Base-by-base conservation (phyloP, 1,284 basidiomycete species). In the Cutaneotrichosporon cyanovorans region DNA sequence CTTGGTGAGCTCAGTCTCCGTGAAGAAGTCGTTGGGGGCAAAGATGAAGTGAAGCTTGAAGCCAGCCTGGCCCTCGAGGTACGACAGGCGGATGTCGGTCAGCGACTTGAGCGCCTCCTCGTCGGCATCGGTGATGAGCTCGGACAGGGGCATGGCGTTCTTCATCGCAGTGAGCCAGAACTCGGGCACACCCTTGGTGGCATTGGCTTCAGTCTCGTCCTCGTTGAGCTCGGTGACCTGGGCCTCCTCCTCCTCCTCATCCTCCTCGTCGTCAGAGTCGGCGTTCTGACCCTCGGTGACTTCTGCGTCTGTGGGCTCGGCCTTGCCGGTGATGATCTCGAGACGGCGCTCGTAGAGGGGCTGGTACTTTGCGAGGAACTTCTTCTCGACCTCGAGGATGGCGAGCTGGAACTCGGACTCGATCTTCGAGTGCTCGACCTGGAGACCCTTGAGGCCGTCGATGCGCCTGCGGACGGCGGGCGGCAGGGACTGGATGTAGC, bases 121-220 rank as follows among this genome's bases (percentile, higher is more conserved):
- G 69, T 97, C 93, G 46, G 84, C 82, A 65, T 96, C 91, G 30
- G 88, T 95, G 76, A 97, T 91, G 65, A 92, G 77, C 46, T 92
- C 89, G 39, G 80, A 79, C 46, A 97, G 78, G 43, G 82, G 87
- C 50, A 85, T 73, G 71, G 96, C 89, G 74, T 95, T 97, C 62
- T 87, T 83, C 56, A 97, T 79, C 2, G 90, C 89, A 1, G 93
- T 97, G 61, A 96, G 82, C 93, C 93, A 98, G 78, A 97, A 97
- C 66, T 95, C 85, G 52, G 92, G 88, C 63, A 98, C 90, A 56
- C 85, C 84, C 56, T 77, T 73, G 46, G 70, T 57, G 25, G 65
- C 66, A 18, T 65, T 62, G 30, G 66, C 61, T 39, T 55, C 81
- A 34, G 51, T 61, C 25, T 28, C 25, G 33, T 65, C 63, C 22